Evolutionary conservation across 1,284 basidiomycete genomes (phyloP).

Genomic region (Cystobasidium slooffiae): DNA sequence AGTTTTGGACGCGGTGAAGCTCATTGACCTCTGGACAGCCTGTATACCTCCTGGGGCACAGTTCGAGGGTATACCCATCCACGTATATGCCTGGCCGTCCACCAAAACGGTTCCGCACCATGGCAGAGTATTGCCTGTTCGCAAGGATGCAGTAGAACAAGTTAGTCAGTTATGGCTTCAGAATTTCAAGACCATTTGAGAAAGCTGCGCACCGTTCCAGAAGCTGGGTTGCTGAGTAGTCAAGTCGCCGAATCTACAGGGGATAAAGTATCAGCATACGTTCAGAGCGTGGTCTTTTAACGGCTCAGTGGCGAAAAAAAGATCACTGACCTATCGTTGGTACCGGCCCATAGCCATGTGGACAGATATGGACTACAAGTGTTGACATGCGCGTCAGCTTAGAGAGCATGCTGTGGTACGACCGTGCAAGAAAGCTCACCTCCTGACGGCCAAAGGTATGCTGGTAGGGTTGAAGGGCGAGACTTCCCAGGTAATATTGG

Average conservation of each 20-base stretch:
- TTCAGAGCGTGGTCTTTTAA: not conserved
- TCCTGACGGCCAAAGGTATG: slow-evolving; percentile 42
- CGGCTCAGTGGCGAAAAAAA: slow-evolving; percentile 11
- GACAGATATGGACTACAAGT: slow-evolving; percentile 32
- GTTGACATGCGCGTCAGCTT: not conserved
- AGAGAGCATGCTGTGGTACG: not conserved
- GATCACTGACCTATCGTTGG: slow-evolving; percentile 18
- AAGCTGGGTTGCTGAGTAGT: slow-evolving; percentile 37
- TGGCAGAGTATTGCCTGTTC: slow-evolving; percentile 34
- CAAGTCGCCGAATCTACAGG: slow-evolving; percentile 14
- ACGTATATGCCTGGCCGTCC: slow-evolving; percentile 44
- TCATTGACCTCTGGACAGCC: slow-evolving; percentile 32
- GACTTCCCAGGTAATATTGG: slow-evolving; percentile 32
- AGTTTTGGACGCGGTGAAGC: slow-evolving; percentile 31
- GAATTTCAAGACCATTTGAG: too few relatives aligned
- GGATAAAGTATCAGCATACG: not conserved
- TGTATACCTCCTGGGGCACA: slow-evolving; percentile 42
- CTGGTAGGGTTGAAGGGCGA: slow-evolving; percentile 42
- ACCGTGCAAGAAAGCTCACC: not conserved
- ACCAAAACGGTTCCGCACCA: slow-evolving; percentile 43
- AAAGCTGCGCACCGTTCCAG: slow-evolving; percentile 41
- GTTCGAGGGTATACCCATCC: slow-evolving; percentile 41
- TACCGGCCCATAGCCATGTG: slow-evolving; percentile 39
- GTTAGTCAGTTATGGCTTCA: not conserved
- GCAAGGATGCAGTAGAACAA: not conserved